These are phyloP conservation scores for Prosopis cineraria DNA, from an alignment of 306 rosid species.

Conservation along the genomic window DNA sequence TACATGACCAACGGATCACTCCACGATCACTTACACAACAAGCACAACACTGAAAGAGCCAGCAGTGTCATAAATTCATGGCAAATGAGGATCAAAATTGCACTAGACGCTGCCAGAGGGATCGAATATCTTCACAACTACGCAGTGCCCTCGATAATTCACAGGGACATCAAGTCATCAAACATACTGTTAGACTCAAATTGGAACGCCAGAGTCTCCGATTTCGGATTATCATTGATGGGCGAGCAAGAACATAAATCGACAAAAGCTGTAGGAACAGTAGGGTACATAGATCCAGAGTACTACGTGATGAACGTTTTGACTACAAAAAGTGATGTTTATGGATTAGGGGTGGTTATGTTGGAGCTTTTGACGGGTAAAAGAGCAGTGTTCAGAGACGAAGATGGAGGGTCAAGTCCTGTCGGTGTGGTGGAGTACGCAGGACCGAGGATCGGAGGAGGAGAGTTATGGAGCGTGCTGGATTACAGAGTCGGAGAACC, in stretches of 20 bases:
- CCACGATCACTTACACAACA: conserved; percentile 51
- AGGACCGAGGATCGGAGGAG: conserved; percentile 39
- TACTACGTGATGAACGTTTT: conserved; percentile 49
- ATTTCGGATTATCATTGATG: conserved; percentile 47
- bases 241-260: conserved; percentile 34
- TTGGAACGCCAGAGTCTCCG: conserved; percentile 56
- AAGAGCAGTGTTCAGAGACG: conserved; percentile 43
- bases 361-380: conserved; percentile 58
- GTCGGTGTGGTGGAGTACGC: conserved; percentile 46
- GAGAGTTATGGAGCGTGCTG: conserved; percentile 47
- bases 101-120: conserved; percentile 55
- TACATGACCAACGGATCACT: conserved; percentile 48
- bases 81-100: conserved; percentile 50
- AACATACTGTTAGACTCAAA: conserved; percentile 51
- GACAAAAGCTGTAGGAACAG: conserved; percentile 45
- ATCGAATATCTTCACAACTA: conserved; percentile 53
- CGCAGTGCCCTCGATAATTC: conserved; percentile 53
- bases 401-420: conserved; percentile 19
- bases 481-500: conserved; percentile 48
- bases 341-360: conserved; percentile 55
- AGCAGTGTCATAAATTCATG: conserved; percentile 46
- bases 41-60: conserved; percentile 27
- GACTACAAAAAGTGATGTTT: conserved; percentile 55
- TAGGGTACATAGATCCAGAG: conserved; percentile 60
- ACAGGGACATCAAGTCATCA: conserved; percentile 54